Evolutionary conservation across 768 basidiomycete genomes (phyloP).

Genomic region (Lyophyllum atratum): DNA sequence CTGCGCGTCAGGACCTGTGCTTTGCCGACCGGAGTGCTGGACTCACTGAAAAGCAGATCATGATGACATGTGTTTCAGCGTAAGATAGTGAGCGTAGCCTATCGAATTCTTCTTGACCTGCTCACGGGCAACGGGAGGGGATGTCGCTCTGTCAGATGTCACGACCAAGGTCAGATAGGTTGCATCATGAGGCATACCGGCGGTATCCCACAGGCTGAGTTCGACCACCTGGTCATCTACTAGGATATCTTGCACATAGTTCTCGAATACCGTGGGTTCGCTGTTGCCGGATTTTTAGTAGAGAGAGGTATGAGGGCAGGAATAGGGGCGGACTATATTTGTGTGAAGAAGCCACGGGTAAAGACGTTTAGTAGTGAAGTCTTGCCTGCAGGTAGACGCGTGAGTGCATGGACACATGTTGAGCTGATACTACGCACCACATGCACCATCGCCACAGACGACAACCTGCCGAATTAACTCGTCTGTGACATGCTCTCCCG

Average conservation of each 20-base stretch:
- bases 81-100: slow-evolving; percentile 92
- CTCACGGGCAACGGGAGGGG: slow-evolving; percentile 11
- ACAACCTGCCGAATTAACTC: slow-evolving; percentile 48
- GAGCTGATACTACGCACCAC: slow-evolving; percentile 58
- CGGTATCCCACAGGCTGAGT: slow-evolving; percentile 96
- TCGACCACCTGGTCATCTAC: slow-evolving; percentile 90
- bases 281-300: slow-evolving; percentile 35
- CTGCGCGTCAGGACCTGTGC: not conserved
- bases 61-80: slow-evolving; percentile 94
- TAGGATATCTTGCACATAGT: slow-evolving; percentile 88
- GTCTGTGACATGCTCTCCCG: slow-evolving; percentile 4
- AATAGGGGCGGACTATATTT: slow-evolving; percentile 74
- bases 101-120: slow-evolving; percentile 97
- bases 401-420: slow-evolving; percentile 3
- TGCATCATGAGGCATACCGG: slow-evolving; percentile 55
- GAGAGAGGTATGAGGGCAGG: not conserved
- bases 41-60: slow-evolving; percentile 93
- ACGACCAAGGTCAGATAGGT: slow-evolving; percentile 30
- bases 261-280: slow-evolving; percentile 96
- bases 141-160: slow-evolving; percentile 23
- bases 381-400: slow-evolving; percentile 53
- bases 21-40: slow-evolving; percentile 12
- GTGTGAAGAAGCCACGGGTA: slow-evolving; percentile 90
- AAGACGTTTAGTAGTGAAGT: slow-evolving; percentile 88
- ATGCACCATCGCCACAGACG: slow-evolving; percentile 97